phyloP scores from a whole-genome alignment of 495 filamentous ascomycete species.

The Tuber microsphaerosporum region DNA sequence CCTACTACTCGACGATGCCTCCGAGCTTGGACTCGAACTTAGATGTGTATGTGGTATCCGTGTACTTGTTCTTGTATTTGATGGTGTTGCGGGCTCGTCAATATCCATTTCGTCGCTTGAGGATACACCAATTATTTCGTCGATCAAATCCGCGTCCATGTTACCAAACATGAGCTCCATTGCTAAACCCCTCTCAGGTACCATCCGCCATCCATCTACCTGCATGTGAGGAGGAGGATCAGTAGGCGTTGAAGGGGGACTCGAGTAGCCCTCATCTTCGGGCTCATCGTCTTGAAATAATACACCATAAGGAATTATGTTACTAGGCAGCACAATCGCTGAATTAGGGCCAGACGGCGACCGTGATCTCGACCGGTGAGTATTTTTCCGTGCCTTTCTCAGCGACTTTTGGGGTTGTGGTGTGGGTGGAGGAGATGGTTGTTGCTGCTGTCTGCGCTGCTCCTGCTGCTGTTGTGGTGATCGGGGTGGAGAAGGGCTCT shows the following conservation, averaged over 20 bases:
- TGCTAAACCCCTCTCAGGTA: constrained; percentile 24
- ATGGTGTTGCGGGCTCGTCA: constrained; percentile 11
- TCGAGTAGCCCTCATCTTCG: constrained; percentile 36
- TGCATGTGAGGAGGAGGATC: constrained; percentile 15
- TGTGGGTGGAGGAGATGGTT: constrained; percentile 12
- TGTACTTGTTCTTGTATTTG: constrained; percentile 6
- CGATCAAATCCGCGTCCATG: constrained; percentile 37
- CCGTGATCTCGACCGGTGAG: constrained; percentile 24
- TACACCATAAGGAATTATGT: constrained; percentile 25
- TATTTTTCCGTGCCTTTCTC: constrained; percentile 18
- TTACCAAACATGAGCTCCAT: constrained; percentile 38
- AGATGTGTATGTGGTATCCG: constrained; percentile 14
- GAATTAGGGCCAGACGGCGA: constrained; percentile 16
- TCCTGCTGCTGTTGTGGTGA: constrained; percentile 19
- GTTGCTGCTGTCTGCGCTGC: constrained; percentile 5
- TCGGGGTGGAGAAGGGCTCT: constrained; percentile 22
- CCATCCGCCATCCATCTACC: constrained; percentile 21
- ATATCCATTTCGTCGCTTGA: constrained; percentile 25
- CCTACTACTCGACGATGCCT: constrained; percentile 7
- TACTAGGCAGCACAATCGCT: constrained; percentile 31
- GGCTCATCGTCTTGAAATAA: constrained; percentile 35
- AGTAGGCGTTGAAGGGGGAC: constrained; percentile 25
- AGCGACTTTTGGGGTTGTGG: constrained; percentile 24
- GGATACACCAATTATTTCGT: constrained; percentile 31
- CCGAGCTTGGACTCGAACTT: neutral